Evolutionary conservation across 192 early-diverging fungal genomes (phyloP).

Genomic region (Entomortierella lignicola): DNA sequence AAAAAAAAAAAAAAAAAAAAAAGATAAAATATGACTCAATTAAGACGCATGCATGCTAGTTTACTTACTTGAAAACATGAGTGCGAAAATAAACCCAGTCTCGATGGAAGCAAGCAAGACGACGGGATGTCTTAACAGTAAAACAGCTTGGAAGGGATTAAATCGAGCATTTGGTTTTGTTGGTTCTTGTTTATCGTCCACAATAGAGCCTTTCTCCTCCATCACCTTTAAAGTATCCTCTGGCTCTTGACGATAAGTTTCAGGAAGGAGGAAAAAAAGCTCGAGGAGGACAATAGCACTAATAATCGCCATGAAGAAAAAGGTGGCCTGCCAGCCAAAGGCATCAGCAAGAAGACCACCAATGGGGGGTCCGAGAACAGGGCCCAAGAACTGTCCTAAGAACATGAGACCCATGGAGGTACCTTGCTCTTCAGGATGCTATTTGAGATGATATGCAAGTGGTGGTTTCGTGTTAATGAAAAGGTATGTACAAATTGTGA

Average conservation of each 20-base stretch:
- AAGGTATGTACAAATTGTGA: too few species aligned
- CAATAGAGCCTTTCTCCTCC: slow-evolving; percentile 14
- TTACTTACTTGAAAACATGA: slow-evolving; percentile 60
- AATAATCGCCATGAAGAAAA: slow-evolving; percentile 58
- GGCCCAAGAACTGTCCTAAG: slow-evolving; percentile 49
- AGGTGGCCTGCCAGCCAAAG: slow-evolving; percentile 58
- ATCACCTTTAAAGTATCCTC: slow-evolving; percentile 2
- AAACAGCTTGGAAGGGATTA: slow-evolving; percentile 54
- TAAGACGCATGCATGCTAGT: background rate
- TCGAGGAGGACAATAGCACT: slow-evolving; percentile 38
- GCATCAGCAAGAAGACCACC: slow-evolving; percentile 59
- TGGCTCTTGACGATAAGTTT: slow-evolving; percentile 54
- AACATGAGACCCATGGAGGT: slow-evolving; percentile 53
- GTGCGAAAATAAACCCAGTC: slow-evolving; percentile 57
- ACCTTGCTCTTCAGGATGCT: slow-evolving; percentile 48
- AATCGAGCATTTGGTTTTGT: slow-evolving; percentile 12
- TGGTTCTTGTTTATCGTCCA: background rate
- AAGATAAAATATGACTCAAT: background rate
- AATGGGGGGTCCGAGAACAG: slow-evolving; percentile 53
- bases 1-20: background rate
- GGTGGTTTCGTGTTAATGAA: too few species aligned
- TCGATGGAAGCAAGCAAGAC: slow-evolving; percentile 51
- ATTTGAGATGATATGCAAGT: too few species aligned
- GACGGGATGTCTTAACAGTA: slow-evolving; percentile 52
- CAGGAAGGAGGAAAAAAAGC: slow-evolving; percentile 57